Base-by-base conservation (phyloP, 495 filamentous ascomycete species). In the Delitschia confertaspora region DNA sequence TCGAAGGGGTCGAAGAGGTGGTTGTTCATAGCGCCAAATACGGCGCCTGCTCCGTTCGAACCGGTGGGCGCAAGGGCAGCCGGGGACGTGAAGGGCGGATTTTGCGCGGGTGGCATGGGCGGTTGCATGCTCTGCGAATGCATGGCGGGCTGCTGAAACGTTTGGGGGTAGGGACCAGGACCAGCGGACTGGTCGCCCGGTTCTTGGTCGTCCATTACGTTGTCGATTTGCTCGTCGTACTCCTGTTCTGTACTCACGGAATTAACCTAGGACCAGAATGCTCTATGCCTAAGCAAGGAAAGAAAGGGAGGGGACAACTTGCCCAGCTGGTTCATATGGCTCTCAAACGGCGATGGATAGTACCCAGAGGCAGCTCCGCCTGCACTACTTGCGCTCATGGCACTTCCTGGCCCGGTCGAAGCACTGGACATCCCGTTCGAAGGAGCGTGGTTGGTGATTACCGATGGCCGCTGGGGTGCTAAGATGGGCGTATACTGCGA, bases 301-400 rank as follows among this genome's bases (percentile, higher is more conserved):
- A 73, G 51, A 61, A 72, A 69, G 58, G 59, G 59, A 67, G 60
- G 76, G 79, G 81, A 60, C 68, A 79, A 71, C 89, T 84, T 88
- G 85, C 91, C 91, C 69, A 98, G 82, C 73, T 95, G 88, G 66
- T 94, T 83, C 64, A 89, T 85, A 68, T 96, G 91, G 63, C 82
- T 87, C 61, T 93, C 85, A 63, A 93, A 95, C 17, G 83, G 77
- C 42, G 85, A 80, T 26, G 83, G 79, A 53, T 91, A 94, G 64
- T 82, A 88, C 21, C 53, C 38, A 2, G 32, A 21, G 3, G 49
- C 50, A 52, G 60, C 42, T 52, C 59, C 59, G 61, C 60, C 58
- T 42, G 58, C 49, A 50, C 60, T 55, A 53, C 62, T 34, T 51
- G 62, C 47, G 18, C 47, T 51, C 38, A 49, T 55, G 33, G 51